Base-by-base conservation (phyloP, 139 green algal species). In the Chlamydomonas sp. region DNA sequence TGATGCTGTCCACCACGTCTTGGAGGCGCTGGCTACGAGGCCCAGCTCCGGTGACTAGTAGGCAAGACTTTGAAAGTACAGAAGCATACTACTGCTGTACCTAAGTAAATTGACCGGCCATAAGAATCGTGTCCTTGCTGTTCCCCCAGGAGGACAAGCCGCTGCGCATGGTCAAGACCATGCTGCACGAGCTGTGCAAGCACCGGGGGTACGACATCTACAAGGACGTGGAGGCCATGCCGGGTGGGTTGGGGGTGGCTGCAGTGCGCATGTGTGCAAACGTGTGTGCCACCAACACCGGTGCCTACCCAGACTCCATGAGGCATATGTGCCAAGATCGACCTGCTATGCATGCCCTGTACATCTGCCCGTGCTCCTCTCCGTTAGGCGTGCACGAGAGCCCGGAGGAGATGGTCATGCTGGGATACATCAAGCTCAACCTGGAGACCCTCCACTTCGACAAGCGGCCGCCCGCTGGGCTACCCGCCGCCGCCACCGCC, bases 91-190 rank as follows among this genome's bases (percentile, higher is more conserved):
- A 75, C 49, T 15, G 75, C 20, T 15, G 31, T 57, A 76, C 14
- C 16, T 76, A 17, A 57, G 5, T 17, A 20, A 1, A n/a, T 12
- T 60, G 31, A 49, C 31, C 31, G 31, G 31, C 31, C 31, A 49
- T 49, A 49, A 49, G 31, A 49, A 49, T 49, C 31, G 31, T 49
- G 31, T 49, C 31, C 31, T 49, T 49, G 59, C 12, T 61, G 57
- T 14, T 64, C 59, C 9, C 58, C 15, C 74, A 88, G 10, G 97
- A 99, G 77, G 98, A 99, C 94, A 98, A 99, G 93, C 96, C 97
- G 10, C 93, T 99, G 87, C 93, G 97, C 83, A 99, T 99, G 96
- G 95, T 99, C 63, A 99, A 99, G 93, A 99, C 98, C 18, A 91
- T 99, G 61, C 92, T 99, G 84, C 95, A 99, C 91, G 95, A 99